These are phyloP conservation scores for Ramichloridium luteum DNA, from an alignment of 2,329 filamentous ascomycete species.

Conservation along the genomic window DNA sequence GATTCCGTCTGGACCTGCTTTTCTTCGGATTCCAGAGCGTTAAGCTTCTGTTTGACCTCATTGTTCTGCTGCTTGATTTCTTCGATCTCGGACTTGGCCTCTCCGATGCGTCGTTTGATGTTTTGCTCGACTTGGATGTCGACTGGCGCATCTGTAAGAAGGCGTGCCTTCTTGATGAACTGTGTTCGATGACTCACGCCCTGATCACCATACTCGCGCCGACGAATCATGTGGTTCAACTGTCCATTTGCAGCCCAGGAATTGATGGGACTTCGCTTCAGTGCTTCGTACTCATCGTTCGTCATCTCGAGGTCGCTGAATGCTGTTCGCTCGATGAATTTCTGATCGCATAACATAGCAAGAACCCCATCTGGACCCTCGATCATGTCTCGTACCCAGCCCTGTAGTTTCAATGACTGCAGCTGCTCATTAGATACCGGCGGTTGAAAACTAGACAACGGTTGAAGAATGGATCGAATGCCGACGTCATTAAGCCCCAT, in stretches of 20 bases:
- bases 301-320: constrained; percentile 51
- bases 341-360: constrained; percentile 73
- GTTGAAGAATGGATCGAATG: constrained; percentile 50
- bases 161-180: constrained; percentile 46
- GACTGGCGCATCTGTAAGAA: constrained; percentile 68
- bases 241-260: constrained; percentile 59
- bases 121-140: constrained; percentile 53
- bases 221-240: constrained; percentile 52
- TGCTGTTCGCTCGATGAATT: constrained; percentile 55
- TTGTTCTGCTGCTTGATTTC: constrained; percentile 28
- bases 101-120: constrained; percentile 42
- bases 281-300: constrained; percentile 54
- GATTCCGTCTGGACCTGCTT: constrained; percentile 33
- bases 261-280: constrained; percentile 44
- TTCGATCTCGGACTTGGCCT: constrained; percentile 29
- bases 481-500: constrained; percentile 59
- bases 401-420: constrained; percentile 53
- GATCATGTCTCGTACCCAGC: constrained; percentile 67
- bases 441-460: constrained; percentile 43
- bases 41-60: constrained; percentile 11
- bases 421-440: constrained; percentile 47
- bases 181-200: constrained; percentile 59
- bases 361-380: constrained; percentile 72
- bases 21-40: constrained; percentile 14
- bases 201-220: constrained; percentile 66